Percentiles rank a stretch among this genome's conserved stretches.
phyloP scores from a whole-genome alignment of 1,284 basidiomycete species.

The Xerocomus amazonicus region DNA sequence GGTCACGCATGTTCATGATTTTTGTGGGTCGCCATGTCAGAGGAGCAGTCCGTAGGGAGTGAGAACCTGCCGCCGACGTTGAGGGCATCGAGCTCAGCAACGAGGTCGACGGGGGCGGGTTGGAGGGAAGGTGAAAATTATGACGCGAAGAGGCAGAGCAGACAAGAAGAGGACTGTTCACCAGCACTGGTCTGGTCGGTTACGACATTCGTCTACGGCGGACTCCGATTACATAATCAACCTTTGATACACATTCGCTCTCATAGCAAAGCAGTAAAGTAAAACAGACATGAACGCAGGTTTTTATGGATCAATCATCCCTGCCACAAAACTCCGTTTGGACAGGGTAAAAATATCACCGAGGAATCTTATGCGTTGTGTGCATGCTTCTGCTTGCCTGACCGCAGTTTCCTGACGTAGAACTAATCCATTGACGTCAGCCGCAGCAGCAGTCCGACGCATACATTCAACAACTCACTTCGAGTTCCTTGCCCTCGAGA shows the following conservation, averaged over 20 bases:
- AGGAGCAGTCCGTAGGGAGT: conserved; percentile 27
- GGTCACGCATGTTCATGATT: conserved; percentile 83
- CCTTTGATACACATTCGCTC: neutral
- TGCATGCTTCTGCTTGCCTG: conserved; percentile 92
- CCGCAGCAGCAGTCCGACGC: conserved; percentile 2
- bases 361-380: conserved; percentile 42
- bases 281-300: neutral
- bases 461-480: conserved; percentile 49
- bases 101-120: conserved; percentile 25
- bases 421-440: conserved; percentile 51
- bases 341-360: neutral
- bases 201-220: conserved; percentile 25
- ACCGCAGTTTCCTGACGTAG: conserved; percentile 89
- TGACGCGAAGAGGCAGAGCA: conserved; percentile 34
- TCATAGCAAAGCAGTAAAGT: too few species aligned
- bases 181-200: conserved; percentile 32
- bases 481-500: conserved; percentile 94
- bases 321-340: neutral
- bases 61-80: conserved; percentile 33
- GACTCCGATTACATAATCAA: conserved; percentile 27
- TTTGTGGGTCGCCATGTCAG: conserved; percentile 72
- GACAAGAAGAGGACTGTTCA: conserved; percentile 17
- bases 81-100: conserved; percentile 38
- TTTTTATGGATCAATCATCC: conserved; percentile 4
- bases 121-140: conserved; percentile 18